Base-by-base conservation (phyloP, 2,329 filamentous ascomycete genomes). In the Chaetomium sp. region DNA sequence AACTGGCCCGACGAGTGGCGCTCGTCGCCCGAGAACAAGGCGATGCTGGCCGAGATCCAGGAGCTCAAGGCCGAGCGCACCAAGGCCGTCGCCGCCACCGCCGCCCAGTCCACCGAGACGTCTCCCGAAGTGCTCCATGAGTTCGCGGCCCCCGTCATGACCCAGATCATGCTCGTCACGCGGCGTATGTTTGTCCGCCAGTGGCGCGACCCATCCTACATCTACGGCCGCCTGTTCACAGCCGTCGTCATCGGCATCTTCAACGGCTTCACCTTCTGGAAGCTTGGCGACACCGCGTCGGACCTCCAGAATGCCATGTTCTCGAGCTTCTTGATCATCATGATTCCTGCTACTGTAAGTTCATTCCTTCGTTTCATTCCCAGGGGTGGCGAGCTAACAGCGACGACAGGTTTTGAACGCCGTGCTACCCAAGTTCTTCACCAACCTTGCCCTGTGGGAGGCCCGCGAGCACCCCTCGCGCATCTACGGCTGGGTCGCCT, bases 401-500 rank as follows among this genome's bases (percentile, higher is more conserved):
- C 38, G 1, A 42, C 38, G n/a, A 42, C 38, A 42, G 38, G 38
- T 42, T 0, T 90, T 93, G 64, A 89, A 93, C 71, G 90, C 93
- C 70, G 80, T 93, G 0, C 89, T 93, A 72, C 91, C 91, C 0
- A 84, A 85, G 5, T 93, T 90, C 73, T 78, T 92, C 59, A 79
- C 84, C 65, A 84, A 86, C 53, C 83, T 90, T 4, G 81, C 84
- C 35, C 81, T 94, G 29, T 95, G 91, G 77, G 79, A 89, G 73
- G 86, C 83, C 1, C 84, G 91, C 5, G 91, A 95, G 74, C 84
- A 87, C 57, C 90, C 85, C n/a, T 86, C 89, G 19, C 92, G 92
- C 74, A 92, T 92, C 29, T 95, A 94, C 76, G 88, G 85, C 1
- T 93, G 90, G 90, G 76, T 84, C 16, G 88, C 90, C 0, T 91